Conservation (phyloP, 1,284 basidiomycete genomes). For the Pseudozyma tsukubaensis region DNA sequence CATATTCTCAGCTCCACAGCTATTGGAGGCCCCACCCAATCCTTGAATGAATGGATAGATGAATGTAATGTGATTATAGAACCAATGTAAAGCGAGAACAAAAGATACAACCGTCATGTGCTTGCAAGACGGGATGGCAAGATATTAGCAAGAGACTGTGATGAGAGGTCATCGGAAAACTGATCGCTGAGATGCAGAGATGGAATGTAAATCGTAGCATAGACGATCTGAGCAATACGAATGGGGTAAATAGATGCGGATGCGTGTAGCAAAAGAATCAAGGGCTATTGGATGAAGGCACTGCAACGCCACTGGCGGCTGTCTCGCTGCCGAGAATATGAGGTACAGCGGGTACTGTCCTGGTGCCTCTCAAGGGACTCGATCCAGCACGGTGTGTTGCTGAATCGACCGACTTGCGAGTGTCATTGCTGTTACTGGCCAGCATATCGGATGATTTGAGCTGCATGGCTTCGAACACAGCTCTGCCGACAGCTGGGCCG, state of each 20-base stretch:
- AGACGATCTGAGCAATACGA: not conserved
- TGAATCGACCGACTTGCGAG: constrained; percentile 36
- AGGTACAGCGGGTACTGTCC: constrained; percentile 14
- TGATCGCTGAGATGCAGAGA: not conserved
- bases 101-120: constrained; percentile 12
- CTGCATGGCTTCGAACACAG: constrained; percentile 62
- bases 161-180: not conserved
- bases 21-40: not conserved
- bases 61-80: constrained; percentile 35
- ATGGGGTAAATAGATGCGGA: not conserved
- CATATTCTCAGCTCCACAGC: not conserved
- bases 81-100: constrained; percentile 18
- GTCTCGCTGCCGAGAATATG: constrained; percentile 10
- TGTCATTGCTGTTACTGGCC: constrained; percentile 32
- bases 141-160: constrained; percentile 38
- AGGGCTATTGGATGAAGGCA: constrained; percentile 1
- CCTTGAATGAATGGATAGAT: not conserved
- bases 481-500: constrained; percentile 53
- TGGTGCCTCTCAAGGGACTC: constrained; percentile 10
- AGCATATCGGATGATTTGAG: constrained; percentile 45
- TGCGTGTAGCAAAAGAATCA: not conserved
- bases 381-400: constrained; percentile 6
- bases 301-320: constrained; percentile 14
- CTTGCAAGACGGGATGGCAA: constrained; percentile 8
- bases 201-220: not conserved